Evolutionary conservation across 2,329 filamentous ascomycete genomes (phyloP).

Genomic region (Aspergillus glaucus): DNA sequence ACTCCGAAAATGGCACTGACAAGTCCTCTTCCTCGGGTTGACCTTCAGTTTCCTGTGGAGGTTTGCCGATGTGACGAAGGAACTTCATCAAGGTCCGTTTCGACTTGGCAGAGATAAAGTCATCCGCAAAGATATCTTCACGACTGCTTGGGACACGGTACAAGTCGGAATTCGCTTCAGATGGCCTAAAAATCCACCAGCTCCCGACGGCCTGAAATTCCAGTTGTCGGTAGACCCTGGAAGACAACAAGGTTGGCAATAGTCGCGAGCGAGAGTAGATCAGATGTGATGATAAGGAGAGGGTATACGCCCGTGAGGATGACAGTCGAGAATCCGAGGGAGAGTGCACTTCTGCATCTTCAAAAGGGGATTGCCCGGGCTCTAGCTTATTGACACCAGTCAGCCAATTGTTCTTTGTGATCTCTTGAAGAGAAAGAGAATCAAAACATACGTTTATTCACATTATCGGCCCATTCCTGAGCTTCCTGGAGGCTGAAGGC

Average conservation of each 20-base stretch:
- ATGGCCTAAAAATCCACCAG: conserved; percentile 66
- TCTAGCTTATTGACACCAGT: conserved; percentile 24
- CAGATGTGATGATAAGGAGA: conserved; percentile 78
- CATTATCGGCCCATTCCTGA: conserved; percentile 61
- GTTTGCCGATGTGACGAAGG: conserved; percentile 70
- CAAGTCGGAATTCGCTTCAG: conserved; percentile 35
- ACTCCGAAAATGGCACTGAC: conserved; percentile 47
- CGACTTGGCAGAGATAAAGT: conserved; percentile 66
- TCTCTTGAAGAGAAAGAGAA: neutral
- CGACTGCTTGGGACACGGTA: conserved; percentile 76
- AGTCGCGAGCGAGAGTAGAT: conserved; percentile 78
- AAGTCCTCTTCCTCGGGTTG: conserved; percentile 49
- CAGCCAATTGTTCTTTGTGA: conserved; percentile 13
- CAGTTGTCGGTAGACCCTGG: conserved; percentile 78
- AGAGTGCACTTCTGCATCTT: conserved; percentile 30
- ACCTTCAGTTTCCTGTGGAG: conserved; percentile 47
- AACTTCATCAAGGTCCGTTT: conserved; percentile 92
- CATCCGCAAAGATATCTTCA: conserved; percentile 83
- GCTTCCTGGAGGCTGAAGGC: conserved; percentile 78
- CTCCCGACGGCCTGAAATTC: conserved; percentile 91
- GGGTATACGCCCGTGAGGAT: conserved; percentile 66
- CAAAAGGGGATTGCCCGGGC: conserved; percentile 30
- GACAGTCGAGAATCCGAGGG: conserved; percentile 20
- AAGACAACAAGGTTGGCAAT: conserved; percentile 76
- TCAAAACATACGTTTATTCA: conserved; percentile 31